These are phyloP conservation scores for Alternaria solani DNA, from an alignment of 2,329 filamentous ascomycete species.

Conservation along the genomic window DNA sequence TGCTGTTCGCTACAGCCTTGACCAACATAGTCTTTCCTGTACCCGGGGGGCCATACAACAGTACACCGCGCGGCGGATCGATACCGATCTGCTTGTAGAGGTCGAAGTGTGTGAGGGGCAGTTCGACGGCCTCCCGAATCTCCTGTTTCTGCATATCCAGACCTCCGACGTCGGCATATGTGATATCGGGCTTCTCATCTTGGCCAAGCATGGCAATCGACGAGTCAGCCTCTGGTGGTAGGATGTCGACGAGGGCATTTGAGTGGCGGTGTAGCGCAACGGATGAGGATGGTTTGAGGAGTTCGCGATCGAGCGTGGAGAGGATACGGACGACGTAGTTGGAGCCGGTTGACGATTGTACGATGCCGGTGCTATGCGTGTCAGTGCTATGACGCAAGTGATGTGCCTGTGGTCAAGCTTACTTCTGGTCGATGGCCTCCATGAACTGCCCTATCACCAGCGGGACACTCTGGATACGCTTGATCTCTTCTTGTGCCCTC, in stretches of 20 bases:
- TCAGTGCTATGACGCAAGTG: conserved; percentile 22
- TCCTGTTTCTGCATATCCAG: conserved; percentile 99
- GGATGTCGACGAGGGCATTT: conserved; percentile 96
- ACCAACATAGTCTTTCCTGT: conserved; percentile 98
- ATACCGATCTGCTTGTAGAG: conserved; percentile 99
- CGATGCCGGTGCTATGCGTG: conserved; percentile 83
- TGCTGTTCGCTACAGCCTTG: conserved; percentile 98
- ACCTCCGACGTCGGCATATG: conserved; percentile 96
- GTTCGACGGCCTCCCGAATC: conserved; percentile 95
- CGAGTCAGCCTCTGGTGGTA: conserved; percentile 98
- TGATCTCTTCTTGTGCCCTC: conserved; percentile 98
- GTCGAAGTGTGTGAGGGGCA: conserved; percentile 96
- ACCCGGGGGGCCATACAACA: conserved; percentile 94
- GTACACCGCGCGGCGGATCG: conserved; percentile 93
- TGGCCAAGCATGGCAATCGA: conserved; percentile 97
- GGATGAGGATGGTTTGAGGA: conserved; percentile 96
- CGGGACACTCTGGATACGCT: conserved; percentile 97
- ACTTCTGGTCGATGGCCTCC: conserved; percentile 99
- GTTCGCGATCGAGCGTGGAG: conserved; percentile 96
- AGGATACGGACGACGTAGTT: conserved; percentile 99
- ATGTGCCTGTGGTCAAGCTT: conserved; percentile 45
- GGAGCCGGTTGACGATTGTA: conserved; percentile 96
- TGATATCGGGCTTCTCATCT: conserved; percentile 98
- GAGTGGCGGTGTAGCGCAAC: conserved; percentile 98
- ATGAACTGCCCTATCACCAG: conserved; percentile 99